Base-by-base conservation (phyloP, 208 protist species). In the Wallacemonas sp. region DNA sequence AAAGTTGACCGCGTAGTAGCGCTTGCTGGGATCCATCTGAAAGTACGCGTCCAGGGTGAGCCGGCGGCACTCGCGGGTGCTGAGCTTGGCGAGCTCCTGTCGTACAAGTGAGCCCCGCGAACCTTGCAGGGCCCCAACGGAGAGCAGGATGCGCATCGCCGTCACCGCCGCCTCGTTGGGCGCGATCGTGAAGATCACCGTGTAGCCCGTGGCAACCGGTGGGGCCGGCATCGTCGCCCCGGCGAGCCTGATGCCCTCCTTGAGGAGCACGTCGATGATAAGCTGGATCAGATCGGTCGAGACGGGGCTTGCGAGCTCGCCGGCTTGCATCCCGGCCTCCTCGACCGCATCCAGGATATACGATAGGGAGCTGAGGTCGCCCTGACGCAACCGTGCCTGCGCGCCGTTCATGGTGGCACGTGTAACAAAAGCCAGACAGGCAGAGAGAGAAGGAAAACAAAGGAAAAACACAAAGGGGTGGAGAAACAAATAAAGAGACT, bases 31-130 rank as follows among this genome's bases (percentile, higher is more conserved):
- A 12, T 28, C 10, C 1, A 59, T 61, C 2, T 14, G n/a, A 52
- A 84, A 84, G 74, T 87, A 92, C n/a, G 72, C 63, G 65, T 92
- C 86, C 1, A 92, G 67, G 18, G 38, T 50, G 70, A 89, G 65
- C 3, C 54, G 61, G n/a, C 80, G 76, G 59, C 80, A 89, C 12
- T 54, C 48, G 42, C 54, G 59, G 29, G 87, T n/a, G 16, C 83
- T 80, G 1, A 82, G 39, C 5, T 71, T 38, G 5, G 62, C 33
- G 5, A 92, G 52, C 18, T 54, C 49, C 1, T 66, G 57, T 23
- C 82, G 70, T 20, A 69, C 62, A 11, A 70, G 38, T 3, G 16
- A 2, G 12, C 74, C 65, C 8, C 74, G 66, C 2, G 62, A 61
- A 18, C 57, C 63, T n/a, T 52, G 41, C 2, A 68, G 67, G 0